Conservation (phyloP, 2,329 filamentous ascomycete species). For the Stenocarpella maydis region DNA sequence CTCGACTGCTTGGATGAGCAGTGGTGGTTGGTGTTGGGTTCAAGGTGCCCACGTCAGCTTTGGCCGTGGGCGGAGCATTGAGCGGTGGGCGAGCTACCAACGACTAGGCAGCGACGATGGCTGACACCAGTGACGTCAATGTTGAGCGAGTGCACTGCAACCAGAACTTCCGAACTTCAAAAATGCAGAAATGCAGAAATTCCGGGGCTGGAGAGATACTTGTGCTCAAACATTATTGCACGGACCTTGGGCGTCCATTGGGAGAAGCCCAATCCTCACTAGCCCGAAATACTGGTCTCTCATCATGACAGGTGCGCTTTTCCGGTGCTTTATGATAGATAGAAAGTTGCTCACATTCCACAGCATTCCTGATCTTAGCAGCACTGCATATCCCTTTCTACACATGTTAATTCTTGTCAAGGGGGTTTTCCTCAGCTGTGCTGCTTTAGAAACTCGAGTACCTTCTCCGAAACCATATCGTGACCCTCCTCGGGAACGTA, state of each 20-base stretch:
- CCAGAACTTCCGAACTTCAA: neutral
- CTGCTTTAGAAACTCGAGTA: conserved; percentile 4
- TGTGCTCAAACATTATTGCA: too few relatives aligned
- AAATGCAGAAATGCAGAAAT: too few relatives aligned
- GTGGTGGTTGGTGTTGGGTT: too few relatives aligned
- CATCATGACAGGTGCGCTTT: neutral
- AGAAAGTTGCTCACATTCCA: neutral
- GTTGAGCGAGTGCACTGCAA: too few relatives aligned
- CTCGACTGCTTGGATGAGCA: too few relatives aligned
- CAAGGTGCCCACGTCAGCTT: neutral
- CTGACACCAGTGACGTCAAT: conserved; percentile 9
- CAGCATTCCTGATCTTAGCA: too few relatives aligned
- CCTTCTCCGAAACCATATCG: conserved; percentile 36
- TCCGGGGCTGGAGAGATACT: too few relatives aligned
- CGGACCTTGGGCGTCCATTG: neutral
- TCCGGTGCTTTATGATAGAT: too few relatives aligned
- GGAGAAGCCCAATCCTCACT: too few relatives aligned
- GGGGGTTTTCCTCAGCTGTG: neutral
- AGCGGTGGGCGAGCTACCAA: neutral
- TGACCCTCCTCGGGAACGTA: conserved; percentile 40
- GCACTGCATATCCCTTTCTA: too few relatives aligned
- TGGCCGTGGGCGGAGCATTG: neutral
- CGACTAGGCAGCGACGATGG: neutral
- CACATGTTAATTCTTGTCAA: neutral
- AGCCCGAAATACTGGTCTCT: too few relatives aligned